phyloP scores from a whole-genome alignment of 2,329 filamentous ascomycete genomes.

The Rhytidhysteron rufulum region DNA sequence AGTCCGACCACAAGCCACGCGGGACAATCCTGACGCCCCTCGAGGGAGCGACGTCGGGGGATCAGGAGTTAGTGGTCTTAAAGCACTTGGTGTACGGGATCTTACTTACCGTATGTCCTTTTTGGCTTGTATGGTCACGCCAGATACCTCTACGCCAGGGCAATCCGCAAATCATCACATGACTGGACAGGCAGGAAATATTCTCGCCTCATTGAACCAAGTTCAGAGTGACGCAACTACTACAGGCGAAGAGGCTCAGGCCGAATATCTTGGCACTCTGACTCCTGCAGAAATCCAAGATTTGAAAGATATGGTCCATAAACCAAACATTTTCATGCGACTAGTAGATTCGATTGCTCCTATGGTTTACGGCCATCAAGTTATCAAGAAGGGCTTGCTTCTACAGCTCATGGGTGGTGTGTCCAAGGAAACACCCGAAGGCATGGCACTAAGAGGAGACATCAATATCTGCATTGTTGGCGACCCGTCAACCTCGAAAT shows the following conservation, averaged over 20 bases:
- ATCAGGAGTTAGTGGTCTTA: slow-evolving; percentile 80
- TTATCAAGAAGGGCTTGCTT: slow-evolving; percentile 94
- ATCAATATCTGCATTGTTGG: slow-evolving; percentile 99
- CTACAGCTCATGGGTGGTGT: slow-evolving; percentile 96
- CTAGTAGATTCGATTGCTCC: slow-evolving; percentile 92
- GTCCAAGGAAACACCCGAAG: slow-evolving; percentile 84
- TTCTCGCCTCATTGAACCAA: slow-evolving; percentile 79
- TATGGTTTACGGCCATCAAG: slow-evolving; percentile 95
- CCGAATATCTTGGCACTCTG: slow-evolving; percentile 80
- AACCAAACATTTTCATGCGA: slow-evolving; percentile 89
- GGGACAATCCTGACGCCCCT: slow-evolving; percentile 71
- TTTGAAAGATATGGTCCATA: slow-evolving; percentile 87
- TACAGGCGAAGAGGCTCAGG: slow-evolving; percentile 79
- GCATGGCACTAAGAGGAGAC: slow-evolving; percentile 92
- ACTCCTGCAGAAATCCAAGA: slow-evolving; percentile 87
- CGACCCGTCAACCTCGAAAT: slow-evolving; percentile 95
- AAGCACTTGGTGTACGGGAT: slow-evolving; percentile 89
- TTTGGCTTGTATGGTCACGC: slow-evolving; percentile 91
- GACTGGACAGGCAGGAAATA: slow-evolving; percentile 74
- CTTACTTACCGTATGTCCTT: slow-evolving; percentile 96
- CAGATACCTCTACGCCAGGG: slow-evolving; percentile 78
- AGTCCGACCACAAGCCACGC: slow-evolving; percentile 73
- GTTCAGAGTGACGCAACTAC: slow-evolving; percentile 62
- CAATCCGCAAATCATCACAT: slow-evolving; percentile 66
- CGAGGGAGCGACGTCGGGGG: slow-evolving; percentile 78